phyloP scores from a whole-genome alignment of 768 basidiomycete genomes.

The Coprinellus micaceus region DNA sequence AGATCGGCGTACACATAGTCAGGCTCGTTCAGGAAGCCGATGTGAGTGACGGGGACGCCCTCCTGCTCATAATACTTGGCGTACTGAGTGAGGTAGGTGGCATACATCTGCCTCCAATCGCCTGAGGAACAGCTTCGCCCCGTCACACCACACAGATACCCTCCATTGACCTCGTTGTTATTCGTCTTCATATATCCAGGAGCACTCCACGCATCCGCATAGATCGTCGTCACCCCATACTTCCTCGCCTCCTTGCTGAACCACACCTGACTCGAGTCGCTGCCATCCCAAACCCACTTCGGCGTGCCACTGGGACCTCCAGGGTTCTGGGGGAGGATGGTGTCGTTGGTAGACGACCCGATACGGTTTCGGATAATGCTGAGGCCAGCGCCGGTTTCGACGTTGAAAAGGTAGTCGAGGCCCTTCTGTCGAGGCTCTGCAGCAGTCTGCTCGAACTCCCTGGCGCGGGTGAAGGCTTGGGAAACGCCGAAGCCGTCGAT shows the following conservation, averaged over 20 bases:
- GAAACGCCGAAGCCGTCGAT: slow-evolving; percentile 16
- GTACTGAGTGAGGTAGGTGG: slow-evolving; percentile 12
- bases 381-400: slow-evolving; percentile 12
- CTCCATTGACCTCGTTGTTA: slow-evolving; percentile 15
- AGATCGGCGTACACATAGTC: slow-evolving; percentile 13
- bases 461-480: slow-evolving; percentile 14
- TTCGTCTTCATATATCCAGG: slow-evolving; percentile 17
- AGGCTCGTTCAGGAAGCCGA: slow-evolving; percentile 15
- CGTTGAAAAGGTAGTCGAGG: slow-evolving; percentile 14
- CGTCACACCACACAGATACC: slow-evolving; percentile 15
- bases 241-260: slow-evolving; percentile 14
- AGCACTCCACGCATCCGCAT: slow-evolving; percentile 16
- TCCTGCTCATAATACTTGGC: slow-evolving; percentile 14
- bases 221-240: slow-evolving; percentile 16
- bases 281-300: slow-evolving; percentile 11
- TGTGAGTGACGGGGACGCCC: slow-evolving; percentile 11
- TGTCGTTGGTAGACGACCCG: slow-evolving; percentile 9
- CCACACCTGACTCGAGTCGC: slow-evolving; percentile 15
- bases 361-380: slow-evolving; percentile 16
- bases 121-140: slow-evolving; percentile 9
- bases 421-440: slow-evolving; percentile 11
- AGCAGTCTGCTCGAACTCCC: slow-evolving; percentile 10
- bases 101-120: slow-evolving; percentile 14
- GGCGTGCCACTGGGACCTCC: slow-evolving; percentile 12
- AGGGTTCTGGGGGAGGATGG: slow-evolving; percentile 10